A percentile compares a stretch with the other conserved stretches of the same genome.
These are phyloP conservation scores for Podospora bellae-mahoneyi DNA, from an alignment of 495 filamentous ascomycete genomes.

Conservation along the genomic window DNA sequence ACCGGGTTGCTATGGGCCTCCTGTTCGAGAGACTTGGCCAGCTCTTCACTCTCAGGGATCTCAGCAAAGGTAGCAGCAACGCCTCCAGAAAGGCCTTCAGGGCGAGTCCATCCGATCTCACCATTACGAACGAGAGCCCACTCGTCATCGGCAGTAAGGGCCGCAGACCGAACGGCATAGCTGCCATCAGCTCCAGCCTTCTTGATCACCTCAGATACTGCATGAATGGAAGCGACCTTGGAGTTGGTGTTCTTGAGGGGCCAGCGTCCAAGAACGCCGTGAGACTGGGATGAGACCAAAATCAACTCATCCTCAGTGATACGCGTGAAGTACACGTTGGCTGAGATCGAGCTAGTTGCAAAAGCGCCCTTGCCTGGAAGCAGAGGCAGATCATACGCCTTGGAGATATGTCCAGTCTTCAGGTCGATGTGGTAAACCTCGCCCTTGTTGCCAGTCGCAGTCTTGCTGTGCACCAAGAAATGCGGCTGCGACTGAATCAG, in stretches of 20 bases:
- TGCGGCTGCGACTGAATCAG: conserved; percentile 66
- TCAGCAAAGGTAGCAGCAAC: conserved; percentile 78
- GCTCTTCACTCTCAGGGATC: conserved; percentile 62
- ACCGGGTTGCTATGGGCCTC: conserved; percentile 79
- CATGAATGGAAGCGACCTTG: conserved; percentile 53
- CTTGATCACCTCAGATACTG: conserved; percentile 77
- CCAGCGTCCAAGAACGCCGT: conserved; percentile 73
- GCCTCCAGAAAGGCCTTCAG: conserved; percentile 73
- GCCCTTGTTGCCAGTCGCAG: conserved; percentile 66
- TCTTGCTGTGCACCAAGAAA: conserved; percentile 81
- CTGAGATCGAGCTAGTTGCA: conserved; percentile 69
- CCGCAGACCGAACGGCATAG: conserved; percentile 74
- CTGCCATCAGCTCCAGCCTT: conserved; percentile 49
- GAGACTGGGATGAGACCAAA: conserved; percentile 71
- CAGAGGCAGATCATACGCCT: conserved; percentile 72
- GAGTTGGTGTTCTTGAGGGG: conserved; percentile 43
- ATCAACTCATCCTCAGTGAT: conserved; percentile 67
- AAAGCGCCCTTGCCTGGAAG: conserved; percentile 67
- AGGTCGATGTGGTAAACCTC: conserved; percentile 82
- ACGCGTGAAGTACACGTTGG: conserved; percentile 85
- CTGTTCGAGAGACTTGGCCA: conserved; percentile 75
- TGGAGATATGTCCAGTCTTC: conserved; percentile 58
- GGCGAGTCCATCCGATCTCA: conserved; percentile 71
- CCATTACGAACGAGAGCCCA: conserved; percentile 84
- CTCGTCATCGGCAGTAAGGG: conserved; percentile 65